phyloP scores from a whole-genome alignment of 2,329 filamentous ascomycete genomes.

The Diaporthe citriasiana region DNA sequence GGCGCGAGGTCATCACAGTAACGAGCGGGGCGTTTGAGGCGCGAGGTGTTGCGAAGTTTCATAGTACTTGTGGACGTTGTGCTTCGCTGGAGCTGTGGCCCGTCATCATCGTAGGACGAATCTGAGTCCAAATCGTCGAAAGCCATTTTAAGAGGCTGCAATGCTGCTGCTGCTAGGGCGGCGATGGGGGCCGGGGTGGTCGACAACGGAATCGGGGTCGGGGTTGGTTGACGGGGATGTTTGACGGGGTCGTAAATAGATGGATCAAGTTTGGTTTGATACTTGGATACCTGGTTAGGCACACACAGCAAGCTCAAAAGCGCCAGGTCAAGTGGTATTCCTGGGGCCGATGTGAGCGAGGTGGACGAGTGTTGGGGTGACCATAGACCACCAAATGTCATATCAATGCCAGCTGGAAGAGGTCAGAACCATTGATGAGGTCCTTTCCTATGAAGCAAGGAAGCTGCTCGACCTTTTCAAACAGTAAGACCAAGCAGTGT shows the following conservation, averaged over 20 bases:
- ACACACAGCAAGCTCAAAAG: background rate
- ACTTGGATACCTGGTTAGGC: background rate
- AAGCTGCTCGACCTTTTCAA: background rate
- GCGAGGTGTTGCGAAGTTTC: background rate
- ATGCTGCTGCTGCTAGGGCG: background rate
- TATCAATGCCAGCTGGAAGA: background rate
- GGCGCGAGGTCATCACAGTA: conserved; percentile 47
- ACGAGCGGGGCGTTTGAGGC: conserved; percentile 7
- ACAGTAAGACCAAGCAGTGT: background rate
- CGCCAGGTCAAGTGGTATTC: background rate
- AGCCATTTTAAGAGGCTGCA: background rate
- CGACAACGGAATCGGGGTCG: background rate
- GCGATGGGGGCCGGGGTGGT: too few species aligned
- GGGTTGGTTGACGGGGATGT: background rate
- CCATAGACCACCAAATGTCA: background rate
- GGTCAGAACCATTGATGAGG: too few species aligned
- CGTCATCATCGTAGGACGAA: background rate
- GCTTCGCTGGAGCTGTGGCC: conserved; percentile 7
- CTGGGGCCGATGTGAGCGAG: background rate
- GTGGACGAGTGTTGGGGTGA: background rate
- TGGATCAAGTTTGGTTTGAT: background rate
- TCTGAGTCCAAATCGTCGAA: background rate
- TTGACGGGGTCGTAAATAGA: background rate
- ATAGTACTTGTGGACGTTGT: background rate
- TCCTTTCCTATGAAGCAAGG: background rate